Conservation (phyloP, 108 stramenopile genomes). For the Cyclotella distinguenda region DNA sequence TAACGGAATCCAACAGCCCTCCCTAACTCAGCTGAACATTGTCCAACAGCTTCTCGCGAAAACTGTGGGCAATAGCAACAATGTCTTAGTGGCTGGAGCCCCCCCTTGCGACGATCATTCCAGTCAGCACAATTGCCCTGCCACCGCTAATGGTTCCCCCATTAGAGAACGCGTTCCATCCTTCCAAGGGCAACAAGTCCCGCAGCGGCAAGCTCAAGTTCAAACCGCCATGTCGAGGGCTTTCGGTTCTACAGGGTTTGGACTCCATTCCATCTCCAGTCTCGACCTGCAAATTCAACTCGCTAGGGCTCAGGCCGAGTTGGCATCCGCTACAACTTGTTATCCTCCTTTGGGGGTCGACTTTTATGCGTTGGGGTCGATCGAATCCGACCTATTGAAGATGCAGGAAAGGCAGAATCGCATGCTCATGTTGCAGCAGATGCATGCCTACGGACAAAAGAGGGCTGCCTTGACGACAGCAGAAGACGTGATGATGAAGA, state of each 20-base stretch:
- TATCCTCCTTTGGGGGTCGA: background rate
- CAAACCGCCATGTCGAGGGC: slow-evolving; percentile 32
- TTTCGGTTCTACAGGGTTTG: slow-evolving; percentile 24
- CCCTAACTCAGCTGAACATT: too few relatives aligned
- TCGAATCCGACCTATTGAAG: too few relatives aligned
- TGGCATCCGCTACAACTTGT: slow-evolving; percentile 6
- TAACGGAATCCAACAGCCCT: too few relatives aligned
- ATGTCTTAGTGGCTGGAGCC: too few relatives aligned
- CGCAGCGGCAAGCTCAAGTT: slow-evolving; percentile 37
- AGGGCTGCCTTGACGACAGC: slow-evolving; percentile 11
- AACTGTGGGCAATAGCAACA: too few relatives aligned
- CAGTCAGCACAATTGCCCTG: too few relatives aligned
- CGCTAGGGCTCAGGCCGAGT: slow-evolving; percentile 9
- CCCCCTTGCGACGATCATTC: too few relatives aligned
- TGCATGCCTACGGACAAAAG: slow-evolving; percentile 7
- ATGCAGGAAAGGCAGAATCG: too few relatives aligned
- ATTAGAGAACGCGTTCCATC: slow-evolving; percentile 31
- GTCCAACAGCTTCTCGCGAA: too few relatives aligned
- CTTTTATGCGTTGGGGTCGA: background rate
- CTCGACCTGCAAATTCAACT: slow-evolving; percentile 30
- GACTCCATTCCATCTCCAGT: background rate
- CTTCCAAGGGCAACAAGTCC: slow-evolving; percentile 36
- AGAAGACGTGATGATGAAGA: slow-evolving; percentile 20
- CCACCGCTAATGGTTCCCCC: too few relatives aligned
- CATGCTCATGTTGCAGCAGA: too few relatives aligned